phyloP scores from a whole-genome alignment of 495 filamentous ascomycete genomes.

The Xylaria longipes region DNA sequence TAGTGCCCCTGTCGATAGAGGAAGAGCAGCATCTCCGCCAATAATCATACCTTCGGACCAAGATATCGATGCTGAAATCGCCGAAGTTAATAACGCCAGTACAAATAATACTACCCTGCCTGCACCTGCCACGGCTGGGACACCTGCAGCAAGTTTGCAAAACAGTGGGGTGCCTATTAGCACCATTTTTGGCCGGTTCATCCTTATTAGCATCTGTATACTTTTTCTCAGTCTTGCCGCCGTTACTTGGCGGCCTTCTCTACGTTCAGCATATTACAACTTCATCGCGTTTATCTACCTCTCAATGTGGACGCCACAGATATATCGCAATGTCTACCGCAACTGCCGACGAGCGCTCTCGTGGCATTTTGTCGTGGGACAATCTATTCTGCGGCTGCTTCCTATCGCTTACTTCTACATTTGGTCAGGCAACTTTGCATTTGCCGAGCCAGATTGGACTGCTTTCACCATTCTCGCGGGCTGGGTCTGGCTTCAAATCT shows the following conservation, averaged over 20 bases:
- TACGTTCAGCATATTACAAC: slow-evolving; percentile 75
- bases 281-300: slow-evolving; percentile 72
- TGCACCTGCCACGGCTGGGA: slow-evolving; percentile 44
- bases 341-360: slow-evolving; percentile 88
- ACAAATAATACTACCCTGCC: slow-evolving; percentile 36
- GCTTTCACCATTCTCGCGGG: slow-evolving; percentile 67
- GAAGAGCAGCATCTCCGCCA: slow-evolving; percentile 55
- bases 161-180: slow-evolving; percentile 58
- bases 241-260: slow-evolving; percentile 72
- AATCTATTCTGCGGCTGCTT: slow-evolving; percentile 74
- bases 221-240: slow-evolving; percentile 79
- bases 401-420: slow-evolving; percentile 86
- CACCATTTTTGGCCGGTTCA: slow-evolving; percentile 80
- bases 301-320: slow-evolving; percentile 91
- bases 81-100: slow-evolving; percentile 48
- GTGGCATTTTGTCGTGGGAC: slow-evolving; percentile 87
- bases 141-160: slow-evolving; percentile 38
- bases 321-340: slow-evolving; percentile 85
- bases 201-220: slow-evolving; percentile 71
- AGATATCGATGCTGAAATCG: slow-evolving; percentile 68
- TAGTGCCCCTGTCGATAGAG: slow-evolving; percentile 56
- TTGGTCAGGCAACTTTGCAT: slow-evolving; percentile 75
- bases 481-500: slow-evolving; percentile 95
- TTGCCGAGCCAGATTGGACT: slow-evolving; percentile 70
- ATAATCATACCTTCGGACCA: slow-evolving; percentile 87